Percentiles rank a stretch among this genome's conserved stretches.
These are phyloP conservation scores for Phytophthora fragariae DNA, from an alignment of 352 stramenopile genomes.

Conservation along the genomic window DNA sequence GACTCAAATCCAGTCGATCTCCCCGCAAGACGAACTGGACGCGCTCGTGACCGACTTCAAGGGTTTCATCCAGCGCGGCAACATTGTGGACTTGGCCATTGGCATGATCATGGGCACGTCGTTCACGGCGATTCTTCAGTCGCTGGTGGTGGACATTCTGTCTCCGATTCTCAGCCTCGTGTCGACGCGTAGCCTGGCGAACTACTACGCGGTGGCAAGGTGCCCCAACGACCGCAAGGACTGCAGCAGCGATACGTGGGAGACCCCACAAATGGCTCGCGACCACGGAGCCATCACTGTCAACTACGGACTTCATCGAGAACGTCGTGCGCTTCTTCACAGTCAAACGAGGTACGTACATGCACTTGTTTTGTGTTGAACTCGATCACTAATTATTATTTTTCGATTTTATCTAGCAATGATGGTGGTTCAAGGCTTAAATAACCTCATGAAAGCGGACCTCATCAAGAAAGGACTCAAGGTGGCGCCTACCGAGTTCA, in stretches of 20 bases:
- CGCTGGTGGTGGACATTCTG: slow-evolving; percentile 68
- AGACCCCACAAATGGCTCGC: slow-evolving; percentile 57
- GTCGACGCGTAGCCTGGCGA: slow-evolving; percentile 58
- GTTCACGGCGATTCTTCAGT: slow-evolving; percentile 70
- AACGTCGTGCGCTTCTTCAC: slow-evolving; percentile 74
- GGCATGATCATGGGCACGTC: slow-evolving; percentile 65
- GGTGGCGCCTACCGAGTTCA: slow-evolving; percentile 2
- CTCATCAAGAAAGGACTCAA: slow-evolving; percentile 10
- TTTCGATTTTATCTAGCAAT: slow-evolving; percentile 49
- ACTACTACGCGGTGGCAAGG: slow-evolving; percentile 60
- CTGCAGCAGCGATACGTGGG: slow-evolving; percentile 55
- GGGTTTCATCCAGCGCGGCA: slow-evolving; percentile 65
- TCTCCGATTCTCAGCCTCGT: slow-evolving; percentile 71
- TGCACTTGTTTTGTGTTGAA: background rate
- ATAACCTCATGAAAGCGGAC: slow-evolving; percentile 60
- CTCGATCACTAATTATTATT: slow-evolving; percentile 22
- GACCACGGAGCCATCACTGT: slow-evolving; percentile 57
- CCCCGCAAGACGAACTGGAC: slow-evolving; percentile 11
- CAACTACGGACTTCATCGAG: slow-evolving; percentile 69
- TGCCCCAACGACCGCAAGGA: slow-evolving; percentile 41
- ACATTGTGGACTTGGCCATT: slow-evolving; percentile 70
- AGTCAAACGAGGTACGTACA: slow-evolving; percentile 58
- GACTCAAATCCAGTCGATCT: slow-evolving; percentile 12
- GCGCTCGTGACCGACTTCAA: slow-evolving; percentile 52
- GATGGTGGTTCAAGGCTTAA: slow-evolving; percentile 56